phyloP scores from a whole-genome alignment of 257 asterid species.

The Fraxinus anomala region DNA sequence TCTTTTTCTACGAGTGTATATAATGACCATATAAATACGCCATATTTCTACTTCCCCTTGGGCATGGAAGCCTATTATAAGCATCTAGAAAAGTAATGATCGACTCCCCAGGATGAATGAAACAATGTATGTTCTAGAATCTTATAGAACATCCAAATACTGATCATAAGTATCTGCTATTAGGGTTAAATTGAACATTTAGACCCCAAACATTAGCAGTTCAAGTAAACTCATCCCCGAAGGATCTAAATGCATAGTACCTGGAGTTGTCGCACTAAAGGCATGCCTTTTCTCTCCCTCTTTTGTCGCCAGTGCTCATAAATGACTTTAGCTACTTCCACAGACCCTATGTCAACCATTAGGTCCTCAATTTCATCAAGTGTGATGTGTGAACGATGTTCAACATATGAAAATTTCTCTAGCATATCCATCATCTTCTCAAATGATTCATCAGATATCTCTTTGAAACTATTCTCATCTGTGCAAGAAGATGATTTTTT shows the following conservation, averaged over 20 bases:
- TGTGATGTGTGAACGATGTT: slow-evolving; percentile 57
- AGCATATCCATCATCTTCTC: slow-evolving; percentile 74
- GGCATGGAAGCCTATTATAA: neutral
- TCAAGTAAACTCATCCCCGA: neutral
- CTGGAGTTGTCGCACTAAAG: slow-evolving; percentile 88
- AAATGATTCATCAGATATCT: slow-evolving; percentile 66
- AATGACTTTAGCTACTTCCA: slow-evolving; percentile 50
- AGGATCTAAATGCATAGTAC: slow-evolving; percentile 34
- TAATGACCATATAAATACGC: neutral
- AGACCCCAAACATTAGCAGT: neutral
- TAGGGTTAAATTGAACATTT: neutral
- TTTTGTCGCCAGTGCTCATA: slow-evolving; percentile 75
- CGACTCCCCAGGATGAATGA: neutral
- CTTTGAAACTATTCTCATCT: slow-evolving; percentile 35
- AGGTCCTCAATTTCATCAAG: slow-evolving; percentile 68
- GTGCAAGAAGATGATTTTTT: slow-evolving; percentile 26
- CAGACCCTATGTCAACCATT: slow-evolving; percentile 52
- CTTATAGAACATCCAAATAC: neutral
- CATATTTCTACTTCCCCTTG: neutral
- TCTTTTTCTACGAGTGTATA: neutral
- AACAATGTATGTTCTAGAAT: neutral
- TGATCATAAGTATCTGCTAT: neutral
- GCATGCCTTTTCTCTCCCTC: slow-evolving; percentile 75
- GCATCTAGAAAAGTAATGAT: neutral
- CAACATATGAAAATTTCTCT: slow-evolving; percentile 74